These are phyloP conservation scores for Gracilaria gracilis DNA, from an alignment of 23 red algal genomes.

Conservation along the genomic window DNA sequence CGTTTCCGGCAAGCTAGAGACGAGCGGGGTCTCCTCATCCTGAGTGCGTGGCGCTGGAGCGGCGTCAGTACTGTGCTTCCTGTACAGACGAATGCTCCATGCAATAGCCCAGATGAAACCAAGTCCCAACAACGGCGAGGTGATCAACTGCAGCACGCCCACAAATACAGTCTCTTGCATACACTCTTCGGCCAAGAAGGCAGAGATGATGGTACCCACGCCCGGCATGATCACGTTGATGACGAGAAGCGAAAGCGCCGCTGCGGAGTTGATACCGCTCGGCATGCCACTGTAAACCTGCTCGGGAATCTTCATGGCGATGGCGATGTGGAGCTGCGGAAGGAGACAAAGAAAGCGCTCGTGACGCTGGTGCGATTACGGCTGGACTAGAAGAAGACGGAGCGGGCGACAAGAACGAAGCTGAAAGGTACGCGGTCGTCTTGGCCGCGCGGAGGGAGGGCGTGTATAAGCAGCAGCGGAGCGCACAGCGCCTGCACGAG, in stretches of 20 bases:
- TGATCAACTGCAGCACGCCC: slow-evolving; percentile 46
- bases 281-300: slow-evolving; percentile 43
- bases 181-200: slow-evolving; percentile 37
- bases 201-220: slow-evolving; percentile 57
- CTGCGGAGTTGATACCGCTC: slow-evolving; percentile 18
- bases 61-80: slow-evolving; percentile 2
- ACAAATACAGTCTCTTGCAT: slow-evolving; percentile 34
- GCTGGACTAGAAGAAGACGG: neutral
- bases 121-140: slow-evolving; percentile 33
- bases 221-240: slow-evolving; percentile 59
- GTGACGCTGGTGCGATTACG: no score
- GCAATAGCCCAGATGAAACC: slow-evolving; percentile 61
- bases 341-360: neutral
- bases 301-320: slow-evolving; percentile 22
- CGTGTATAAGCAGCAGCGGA: no score
- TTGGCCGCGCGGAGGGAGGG: no score
- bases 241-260: slow-evolving; percentile 38
- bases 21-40: slow-evolving; percentile 38
- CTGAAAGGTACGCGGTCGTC: no score
- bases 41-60: neutral
- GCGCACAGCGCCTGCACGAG: neutral
- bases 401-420: neutral
- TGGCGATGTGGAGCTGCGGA: neutral
- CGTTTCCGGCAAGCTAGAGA: neutral
- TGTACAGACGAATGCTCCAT: slow-evolving; percentile 58